Percentiles rank a stretch among this genome's conserved stretches.
phyloP scores from a whole-genome alignment of 176 grass and related monocot species.

The Rhipidocladum racemiflorum region DNA sequence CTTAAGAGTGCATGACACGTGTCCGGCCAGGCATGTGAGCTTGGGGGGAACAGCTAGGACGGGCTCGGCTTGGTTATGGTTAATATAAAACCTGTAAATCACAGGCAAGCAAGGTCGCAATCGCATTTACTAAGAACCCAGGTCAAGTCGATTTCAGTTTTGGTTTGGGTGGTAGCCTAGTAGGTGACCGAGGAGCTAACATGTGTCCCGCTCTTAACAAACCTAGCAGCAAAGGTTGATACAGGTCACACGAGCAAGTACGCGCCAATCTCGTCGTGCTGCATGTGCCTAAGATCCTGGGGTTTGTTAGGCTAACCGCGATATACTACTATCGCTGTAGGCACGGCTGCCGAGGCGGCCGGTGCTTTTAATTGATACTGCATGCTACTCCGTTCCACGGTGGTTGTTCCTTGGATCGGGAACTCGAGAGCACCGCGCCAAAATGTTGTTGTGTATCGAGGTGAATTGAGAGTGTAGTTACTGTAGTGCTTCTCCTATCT shows the following conservation, averaged over 20 bases:
- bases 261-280: neutral
- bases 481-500: too few relatives aligned
- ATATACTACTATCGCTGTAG: neutral
- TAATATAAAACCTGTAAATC: neutral
- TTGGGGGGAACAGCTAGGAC: neutral
- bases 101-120: neutral
- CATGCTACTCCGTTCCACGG: too few relatives aligned
- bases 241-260: neutral
- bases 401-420: too few relatives aligned
- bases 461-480: too few relatives aligned
- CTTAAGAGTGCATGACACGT: neutral
- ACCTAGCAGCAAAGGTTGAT: neutral
- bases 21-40: neutral
- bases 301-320: slow-evolving; percentile 3
- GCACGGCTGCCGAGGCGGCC: neutral
- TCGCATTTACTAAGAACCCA: neutral
- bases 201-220: neutral
- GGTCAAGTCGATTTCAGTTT: neutral
- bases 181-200: neutral
- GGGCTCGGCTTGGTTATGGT: neutral
- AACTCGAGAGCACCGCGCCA: too few relatives aligned
- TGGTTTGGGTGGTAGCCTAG: neutral
- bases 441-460: too few relatives aligned
- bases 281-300: slow-evolving; percentile 46
- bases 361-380: neutral